Base-by-base conservation (phyloP, 2,329 filamentous ascomycete species). In the Phaeosphaeriaceae sp. region DNA sequence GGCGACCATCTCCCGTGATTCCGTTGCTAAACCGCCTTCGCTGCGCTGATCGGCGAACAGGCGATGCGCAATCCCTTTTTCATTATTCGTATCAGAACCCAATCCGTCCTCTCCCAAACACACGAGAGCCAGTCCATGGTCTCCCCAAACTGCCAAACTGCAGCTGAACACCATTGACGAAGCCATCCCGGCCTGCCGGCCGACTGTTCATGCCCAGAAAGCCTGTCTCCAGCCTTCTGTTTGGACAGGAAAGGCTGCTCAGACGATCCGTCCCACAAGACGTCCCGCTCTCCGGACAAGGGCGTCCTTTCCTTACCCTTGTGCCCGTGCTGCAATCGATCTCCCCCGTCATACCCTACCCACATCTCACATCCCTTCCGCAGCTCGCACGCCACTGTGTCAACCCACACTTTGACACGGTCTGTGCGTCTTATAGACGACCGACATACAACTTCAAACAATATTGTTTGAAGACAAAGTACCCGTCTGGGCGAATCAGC, bases 291-390 rank as follows among this genome's bases (percentile, higher is more conserved):
- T 56, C 63, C 61, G 61, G 56, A 65, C 66, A 63, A 59, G 64
- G 66, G 53, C 57, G 52, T n/a, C n/a, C 43, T 40, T 49, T 47
- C 52, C 32, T 48, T 56, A 56, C 56, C 57, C 58, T 58, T 52
- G 52, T 63, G 66, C 59, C 66, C 62, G 62, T 68, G 64, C 62
- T 62, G 59, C 61, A 60, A 64, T 66, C 63, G 63, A 71, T 71
- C 67, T 68, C 60, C 62, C 49, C 59, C 54, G 61, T 66, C 59
- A 51, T 66, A 61, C 63, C 67, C 66, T 64, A 63, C 59, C 49
- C 40, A 58, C 62, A 67, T 69, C 66, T 64, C 60, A 64, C 68
- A 70, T 71, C 62, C 66, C 66, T 67, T 68, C 68, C 66, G 61
- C 60, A 64, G 46, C 65, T 59, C 52, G 61, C 67, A n/a, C n/a